Evolutionary conservation across 2,329 filamentous ascomycete species (phyloP).

Genomic region (Fusarium sp.): DNA sequence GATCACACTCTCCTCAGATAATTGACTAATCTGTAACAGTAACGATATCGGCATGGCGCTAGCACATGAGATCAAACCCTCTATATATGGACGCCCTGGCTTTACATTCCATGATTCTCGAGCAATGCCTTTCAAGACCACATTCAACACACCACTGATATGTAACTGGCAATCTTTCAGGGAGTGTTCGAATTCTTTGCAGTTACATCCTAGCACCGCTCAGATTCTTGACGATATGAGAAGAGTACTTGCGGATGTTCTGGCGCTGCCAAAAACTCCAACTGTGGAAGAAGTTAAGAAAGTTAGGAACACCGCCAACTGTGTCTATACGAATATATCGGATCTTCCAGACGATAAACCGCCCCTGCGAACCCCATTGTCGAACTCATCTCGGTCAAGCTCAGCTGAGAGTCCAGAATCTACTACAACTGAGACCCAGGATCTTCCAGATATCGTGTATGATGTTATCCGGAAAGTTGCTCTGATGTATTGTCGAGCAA

Average conservation of each 20-base stretch:
- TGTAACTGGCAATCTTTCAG: constrained; percentile 59
- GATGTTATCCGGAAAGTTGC: constrained; percentile 61
- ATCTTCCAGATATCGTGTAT: constrained; percentile 61
- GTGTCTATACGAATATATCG: constrained; percentile 58
- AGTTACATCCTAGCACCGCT: constrained; percentile 62
- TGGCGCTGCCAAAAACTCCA: constrained; percentile 55
- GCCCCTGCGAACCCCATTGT: constrained; percentile 24
- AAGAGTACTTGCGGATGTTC: constrained; percentile 59
- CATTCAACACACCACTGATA: constrained; percentile 64
- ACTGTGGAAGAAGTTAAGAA: constrained; percentile 55
- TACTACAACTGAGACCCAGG: constrained; percentile 25
- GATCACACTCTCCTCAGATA: background rate
- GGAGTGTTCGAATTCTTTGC: constrained; percentile 57
- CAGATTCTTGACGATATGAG: constrained; percentile 66
- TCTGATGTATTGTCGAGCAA: constrained; percentile 63
- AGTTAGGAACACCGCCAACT: constrained; percentile 56
- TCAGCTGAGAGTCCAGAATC: constrained; percentile 36
- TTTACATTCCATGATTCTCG: constrained; percentile 59
- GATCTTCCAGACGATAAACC: constrained; percentile 51
- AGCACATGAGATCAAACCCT: constrained; percentile 60
- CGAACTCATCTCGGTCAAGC: background rate
- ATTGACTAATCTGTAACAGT: constrained; percentile 50
- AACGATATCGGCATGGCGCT: constrained; percentile 63
- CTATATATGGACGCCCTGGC: constrained; percentile 56
- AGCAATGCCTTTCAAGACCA: constrained; percentile 57